These are phyloP conservation scores for Ambrosiella xylebori DNA, from an alignment of 2,329 filamentous ascomycete species.

Conservation along the genomic window DNA sequence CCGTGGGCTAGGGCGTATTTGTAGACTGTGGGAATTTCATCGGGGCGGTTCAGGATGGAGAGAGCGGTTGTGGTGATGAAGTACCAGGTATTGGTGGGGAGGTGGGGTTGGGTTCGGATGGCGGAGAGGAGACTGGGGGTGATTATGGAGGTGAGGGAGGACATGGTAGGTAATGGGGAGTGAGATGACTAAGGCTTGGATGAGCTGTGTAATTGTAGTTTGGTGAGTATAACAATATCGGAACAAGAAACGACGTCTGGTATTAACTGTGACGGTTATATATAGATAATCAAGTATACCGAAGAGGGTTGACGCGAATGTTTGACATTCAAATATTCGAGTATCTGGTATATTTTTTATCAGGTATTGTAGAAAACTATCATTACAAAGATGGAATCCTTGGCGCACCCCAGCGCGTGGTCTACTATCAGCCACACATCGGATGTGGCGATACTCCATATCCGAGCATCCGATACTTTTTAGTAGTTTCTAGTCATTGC, in stretches of 20 bases:
- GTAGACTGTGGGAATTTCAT: conserved; percentile 30
- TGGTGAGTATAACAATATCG: no score
- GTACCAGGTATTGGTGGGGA: conserved; percentile 32
- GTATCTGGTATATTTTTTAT: neutral
- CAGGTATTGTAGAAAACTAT: no score
- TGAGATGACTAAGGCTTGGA: neutral
- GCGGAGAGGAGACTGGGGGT: conserved; percentile 26
- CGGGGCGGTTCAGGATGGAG: conserved; percentile 30
- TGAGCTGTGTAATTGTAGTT: neutral
- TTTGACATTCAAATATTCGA: neutral
- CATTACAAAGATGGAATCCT: no score
- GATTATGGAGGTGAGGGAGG: conserved; percentile 7
- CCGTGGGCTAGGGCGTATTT: conserved; percentile 24
- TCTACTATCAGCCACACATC: neutral
- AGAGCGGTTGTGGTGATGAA: conserved; percentile 29
- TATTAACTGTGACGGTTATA: neutral
- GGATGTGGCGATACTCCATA: neutral
- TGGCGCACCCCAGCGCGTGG: neutral
- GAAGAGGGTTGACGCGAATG: neutral
- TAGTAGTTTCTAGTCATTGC: no score
- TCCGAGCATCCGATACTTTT: no score
- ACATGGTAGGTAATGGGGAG: neutral
- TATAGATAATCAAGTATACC: neutral
- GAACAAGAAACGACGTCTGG: no score
- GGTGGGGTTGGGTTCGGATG: conserved; percentile 23